These are phyloP conservation scores for Termitomyces sp. DNA, from an alignment of 768 basidiomycete genomes.

Conservation along the genomic window DNA sequence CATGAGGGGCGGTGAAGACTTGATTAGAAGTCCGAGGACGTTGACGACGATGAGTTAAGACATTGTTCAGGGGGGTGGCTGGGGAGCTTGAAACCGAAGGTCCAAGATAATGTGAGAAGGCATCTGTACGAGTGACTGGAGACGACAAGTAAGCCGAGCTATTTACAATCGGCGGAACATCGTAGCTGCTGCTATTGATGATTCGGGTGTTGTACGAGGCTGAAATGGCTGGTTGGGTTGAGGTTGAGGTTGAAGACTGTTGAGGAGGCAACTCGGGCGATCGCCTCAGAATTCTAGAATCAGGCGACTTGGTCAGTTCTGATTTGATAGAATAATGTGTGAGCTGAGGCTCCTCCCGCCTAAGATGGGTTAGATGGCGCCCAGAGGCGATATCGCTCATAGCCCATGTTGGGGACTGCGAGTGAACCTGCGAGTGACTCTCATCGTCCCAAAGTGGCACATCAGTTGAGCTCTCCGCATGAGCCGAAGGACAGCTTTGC, in stretches of 20 bases:
- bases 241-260: constrained; percentile 20
- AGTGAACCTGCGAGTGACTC: background rate
- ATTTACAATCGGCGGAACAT: constrained; percentile 46
- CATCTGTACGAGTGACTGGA: constrained; percentile 39
- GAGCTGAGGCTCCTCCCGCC: background rate
- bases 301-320: constrained; percentile 49
- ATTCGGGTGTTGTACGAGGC: constrained; percentile 33
- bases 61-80: constrained; percentile 45
- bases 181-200: constrained; percentile 40
- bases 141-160: constrained; percentile 38
- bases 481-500: background rate
- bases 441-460: background rate
- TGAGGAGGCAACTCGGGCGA: constrained; percentile 46
- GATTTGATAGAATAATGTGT: constrained; percentile 23
- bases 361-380: background rate
- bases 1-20: constrained; percentile 63
- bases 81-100: constrained; percentile 51
- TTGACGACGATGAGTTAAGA: constrained; percentile 46
- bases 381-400: constrained; percentile 1
- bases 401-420: constrained; percentile 6
- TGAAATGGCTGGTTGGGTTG: constrained; percentile 48
- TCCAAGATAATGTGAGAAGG: constrained; percentile 42
- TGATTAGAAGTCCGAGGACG: constrained; percentile 69
- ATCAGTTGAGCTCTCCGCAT: background rate
- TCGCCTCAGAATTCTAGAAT: constrained; percentile 55